phyloP scores from a whole-genome alignment of 2,329 filamentous ascomycete species.

The Magnaporthales sp. region DNA sequence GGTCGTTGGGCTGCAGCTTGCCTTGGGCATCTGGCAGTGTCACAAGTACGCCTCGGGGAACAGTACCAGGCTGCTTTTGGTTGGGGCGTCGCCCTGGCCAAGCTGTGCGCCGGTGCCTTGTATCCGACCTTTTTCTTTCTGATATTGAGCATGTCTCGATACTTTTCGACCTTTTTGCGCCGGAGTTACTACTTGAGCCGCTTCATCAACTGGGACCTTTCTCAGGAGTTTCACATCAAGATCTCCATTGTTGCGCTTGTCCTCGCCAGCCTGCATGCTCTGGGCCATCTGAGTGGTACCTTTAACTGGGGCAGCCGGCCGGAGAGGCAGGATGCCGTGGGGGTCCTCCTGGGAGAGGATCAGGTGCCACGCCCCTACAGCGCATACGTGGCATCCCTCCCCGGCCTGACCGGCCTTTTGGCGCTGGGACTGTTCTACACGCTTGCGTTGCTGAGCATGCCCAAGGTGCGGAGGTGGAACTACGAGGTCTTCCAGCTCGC shows the following conservation, averaged over 20 bases:
- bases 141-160: slow-evolving; percentile 48
- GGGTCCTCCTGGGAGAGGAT: slow-evolving; percentile 32
- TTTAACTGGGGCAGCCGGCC: slow-evolving; percentile 40
- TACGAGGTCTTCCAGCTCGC: slow-evolving; percentile 50
- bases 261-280: slow-evolving; percentile 42
- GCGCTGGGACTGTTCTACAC: slow-evolving; percentile 40
- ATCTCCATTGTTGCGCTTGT: slow-evolving; percentile 40
- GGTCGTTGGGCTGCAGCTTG: slow-evolving; percentile 37
- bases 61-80: slow-evolving; percentile 40
- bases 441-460: slow-evolving; percentile 38
- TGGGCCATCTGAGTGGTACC: slow-evolving; percentile 43
- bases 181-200: slow-evolving; percentile 41
- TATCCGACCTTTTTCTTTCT: slow-evolving; percentile 52
- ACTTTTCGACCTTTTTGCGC: slow-evolving; percentile 42
- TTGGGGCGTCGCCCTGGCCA: slow-evolving; percentile 47
- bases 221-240: slow-evolving; percentile 45
- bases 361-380: slow-evolving; percentile 33
- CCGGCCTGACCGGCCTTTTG: slow-evolving; percentile 41
- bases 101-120: slow-evolving; percentile 43
- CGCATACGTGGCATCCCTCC: slow-evolving; percentile 35
- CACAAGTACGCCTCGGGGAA: slow-evolving; percentile 39
- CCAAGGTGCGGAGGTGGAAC: slow-evolving; percentile 38
- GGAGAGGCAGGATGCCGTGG: slow-evolving; percentile 33
- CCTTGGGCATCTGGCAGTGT: slow-evolving; percentile 45
- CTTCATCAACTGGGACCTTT: slow-evolving; percentile 49